Evolutionary conservation across 345 rosid genomes (phyloP), one percentile per base, ranked within the genome.

Genomic region (Nephelium lappaceum): DNA sequence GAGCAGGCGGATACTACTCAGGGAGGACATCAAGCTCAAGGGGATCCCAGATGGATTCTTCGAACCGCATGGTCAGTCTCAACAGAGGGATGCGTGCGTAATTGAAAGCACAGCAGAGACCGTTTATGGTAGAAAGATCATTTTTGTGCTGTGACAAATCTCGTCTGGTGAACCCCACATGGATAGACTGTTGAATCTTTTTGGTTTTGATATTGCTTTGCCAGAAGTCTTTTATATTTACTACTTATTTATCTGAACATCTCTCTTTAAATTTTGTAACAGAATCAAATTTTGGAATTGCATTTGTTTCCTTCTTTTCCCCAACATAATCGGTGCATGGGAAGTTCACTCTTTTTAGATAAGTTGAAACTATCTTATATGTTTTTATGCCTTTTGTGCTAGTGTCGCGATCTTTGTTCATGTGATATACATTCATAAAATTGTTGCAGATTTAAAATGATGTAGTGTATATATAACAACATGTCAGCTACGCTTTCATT

Each of bases 41-140:
- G 82, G 91, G 87, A 62, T 85, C 88, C 66, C 93, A 87, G 62
- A 81, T 89, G 85, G 92, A 91, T 76, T 79, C 78, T 60, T 82
- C 91, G 0, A 83, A 79, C 63, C 98, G 90, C 68, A 92, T 93
- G 95, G 97, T 93, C 49, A 91, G 83, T 80, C 95, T 92, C 18
- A 87, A 83, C 87, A 76, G 87, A 79, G 94, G 94, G 6, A 39
- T 78, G 42, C 93, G 91, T 0, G 78, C 76, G 6, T 93, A 81
- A 61, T 31, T 15, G 51, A 24, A 24, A 15, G 5, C 15, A 66
- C n/a, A 41, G 11, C 21, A 12, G 38, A 31, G 36, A 31, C 36
- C 36, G 3, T 31, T 31, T 6, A 25, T 64, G 16, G 43, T 7
- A 8, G 63, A 58, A 18, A 19, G 11, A n/a, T 58, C 63, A 58